Evolutionary conservation across 495 filamentous ascomycete genomes (phyloP).

Genomic region (Penicillium silybi): DNA sequence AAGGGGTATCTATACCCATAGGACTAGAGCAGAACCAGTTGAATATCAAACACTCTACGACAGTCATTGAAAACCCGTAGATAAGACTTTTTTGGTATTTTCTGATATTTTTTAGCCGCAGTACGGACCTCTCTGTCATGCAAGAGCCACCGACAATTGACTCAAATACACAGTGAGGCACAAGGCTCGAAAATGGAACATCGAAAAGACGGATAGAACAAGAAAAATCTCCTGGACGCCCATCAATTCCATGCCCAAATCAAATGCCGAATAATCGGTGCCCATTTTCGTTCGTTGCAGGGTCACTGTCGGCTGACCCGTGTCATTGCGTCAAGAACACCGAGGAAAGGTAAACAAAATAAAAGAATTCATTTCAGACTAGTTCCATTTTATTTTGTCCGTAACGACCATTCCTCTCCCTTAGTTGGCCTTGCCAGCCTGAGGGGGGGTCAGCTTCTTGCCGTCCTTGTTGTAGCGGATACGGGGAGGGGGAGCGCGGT

Average conservation of each 20-base stretch:
- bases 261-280: conserved; percentile 11
- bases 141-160: conserved; percentile 14
- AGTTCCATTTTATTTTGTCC: conserved; percentile 39
- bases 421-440: conserved; percentile 65
- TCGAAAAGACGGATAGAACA: neutral
- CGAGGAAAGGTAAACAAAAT: conserved; percentile 31
- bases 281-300: conserved; percentile 15
- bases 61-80: neutral
- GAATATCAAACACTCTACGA: neutral
- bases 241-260: neutral
- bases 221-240: neutral
- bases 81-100: conserved; percentile 13
- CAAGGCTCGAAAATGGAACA: conserved; percentile 21
- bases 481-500: conserved; percentile 94
- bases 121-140: conserved; percentile 13
- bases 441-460: conserved; percentile 97
- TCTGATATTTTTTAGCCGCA: conserved; percentile 8
- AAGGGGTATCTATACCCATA: conserved; percentile 51
- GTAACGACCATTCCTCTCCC: conserved; percentile 31
- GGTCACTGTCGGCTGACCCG: conserved; percentile 12
- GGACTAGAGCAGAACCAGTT: neutral
- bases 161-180: conserved; percentile 18
- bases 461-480: conserved; percentile 99
- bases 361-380: conserved; percentile 35
- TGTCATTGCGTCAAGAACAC: conserved; percentile 17